Evolutionary conservation across 345 rosid species (phyloP), one percentile per base, ranked within the genome.

Genomic region (Aquilaria yunnanensis): DNA sequence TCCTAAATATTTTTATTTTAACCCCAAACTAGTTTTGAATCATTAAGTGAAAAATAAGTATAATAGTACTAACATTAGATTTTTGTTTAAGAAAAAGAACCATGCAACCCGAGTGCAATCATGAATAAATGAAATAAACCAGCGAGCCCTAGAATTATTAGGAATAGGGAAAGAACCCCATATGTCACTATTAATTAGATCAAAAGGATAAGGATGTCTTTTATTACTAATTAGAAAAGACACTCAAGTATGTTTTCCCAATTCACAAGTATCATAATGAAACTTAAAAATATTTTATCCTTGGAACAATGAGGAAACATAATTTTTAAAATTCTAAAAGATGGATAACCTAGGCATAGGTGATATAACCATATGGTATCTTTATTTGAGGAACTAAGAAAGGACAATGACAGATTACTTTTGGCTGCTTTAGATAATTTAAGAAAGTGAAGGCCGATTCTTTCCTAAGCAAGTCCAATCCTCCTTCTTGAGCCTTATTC

Each of bases 391-490:
- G 9, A 6, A 47, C 3, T 11, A 10, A 56, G 12, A 33, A 48
- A 31, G 5, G 69, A 57, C 1, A 32, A 14, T 0, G 56, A 6
- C 12, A 4, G 37, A 57, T 5, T 32, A 12, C 3, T 31, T 10
- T 10, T 2, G 13, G n/a, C 1, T 37, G 9, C n/a, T 2, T 32
- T 1, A 16, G 4, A 57, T 16, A 2, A 31, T 32, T 57, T 2
- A 57, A 29, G 51, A 3, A 12, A 33, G 34, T 62, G 51, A 2
- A 62, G 14, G 0, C 57, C 49, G 2, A 37, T 34, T 1, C 3
- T 32, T 57, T 51, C 51, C 51, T 41, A n/a, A 63, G 51, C 59
- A 62, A 14, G 33, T 45, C 67, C 59, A 63, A 63, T 63, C 49
- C 9, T 63, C 67, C 12, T 41, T 33, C 47, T 5, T 47, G 48